These are phyloP conservation scores for Torulaspora indica DNA, from an alignment of 805 yeast species.

Conservation along the genomic window DNA sequence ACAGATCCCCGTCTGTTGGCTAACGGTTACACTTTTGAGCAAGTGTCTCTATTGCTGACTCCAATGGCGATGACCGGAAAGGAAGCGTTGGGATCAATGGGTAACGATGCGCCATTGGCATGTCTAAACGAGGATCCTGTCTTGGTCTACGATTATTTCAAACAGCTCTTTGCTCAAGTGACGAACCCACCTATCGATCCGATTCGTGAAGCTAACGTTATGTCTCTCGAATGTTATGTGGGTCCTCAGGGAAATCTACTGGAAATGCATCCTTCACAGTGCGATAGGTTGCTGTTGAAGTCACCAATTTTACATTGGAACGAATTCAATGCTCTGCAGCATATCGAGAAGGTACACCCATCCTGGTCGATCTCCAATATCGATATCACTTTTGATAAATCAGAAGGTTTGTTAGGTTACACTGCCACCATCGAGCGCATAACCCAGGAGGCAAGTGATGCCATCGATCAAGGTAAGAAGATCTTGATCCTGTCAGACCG, in stretches of 20 bases:
- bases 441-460: slow-evolving; percentile 80
- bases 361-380: slow-evolving; percentile 77
- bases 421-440: slow-evolving; percentile 78
- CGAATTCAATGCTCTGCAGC: slow-evolving; percentile 70
- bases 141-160: slow-evolving; percentile 85
- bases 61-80: slow-evolving; percentile 93
- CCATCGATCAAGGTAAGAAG: slow-evolving; percentile 71
- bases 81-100: slow-evolving; percentile 97
- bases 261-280: slow-evolving; percentile 88
- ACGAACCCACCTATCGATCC: slow-evolving; percentile 99
- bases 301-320: slow-evolving; percentile 75
- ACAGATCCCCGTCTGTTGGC: slow-evolving; percentile 80
- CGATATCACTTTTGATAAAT: slow-evolving; percentile 82
- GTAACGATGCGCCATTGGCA: slow-evolving; percentile 93
- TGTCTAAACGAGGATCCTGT: slow-evolving; percentile 92
- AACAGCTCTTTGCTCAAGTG: slow-evolving; percentile 95
- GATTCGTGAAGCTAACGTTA: slow-evolving; percentile 91
- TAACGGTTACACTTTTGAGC: slow-evolving; percentile 93
- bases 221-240: slow-evolving; percentile 94
- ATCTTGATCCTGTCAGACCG: slow-evolving; percentile 75
- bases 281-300: slow-evolving; percentile 76
- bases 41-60: slow-evolving; percentile 70
- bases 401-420: slow-evolving; percentile 84
- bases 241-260: slow-evolving; percentile 95
- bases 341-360: slow-evolving; percentile 72